Percentiles rank a stretch among this genome's conserved stretches.
These are phyloP conservation scores for Dimocarpus longan DNA, from an alignment of 345 rosid genomes.

Conservation along the genomic window DNA sequence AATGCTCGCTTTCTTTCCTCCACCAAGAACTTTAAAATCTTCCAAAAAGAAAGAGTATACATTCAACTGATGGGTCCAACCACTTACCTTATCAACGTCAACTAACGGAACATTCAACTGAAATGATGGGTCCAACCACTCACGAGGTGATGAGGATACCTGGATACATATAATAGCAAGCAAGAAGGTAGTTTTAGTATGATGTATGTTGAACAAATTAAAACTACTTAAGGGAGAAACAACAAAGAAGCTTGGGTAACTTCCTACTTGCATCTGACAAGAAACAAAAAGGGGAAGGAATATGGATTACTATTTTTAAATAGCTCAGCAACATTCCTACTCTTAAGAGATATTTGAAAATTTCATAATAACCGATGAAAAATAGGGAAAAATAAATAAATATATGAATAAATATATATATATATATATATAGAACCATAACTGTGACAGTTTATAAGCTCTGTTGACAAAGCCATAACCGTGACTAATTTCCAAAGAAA, in stretches of 20 bases:
- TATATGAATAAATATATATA: no score
- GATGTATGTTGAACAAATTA: not conserved
- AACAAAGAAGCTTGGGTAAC: not conserved
- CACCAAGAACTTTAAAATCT: no score
- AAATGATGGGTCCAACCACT: conserved; percentile 72
- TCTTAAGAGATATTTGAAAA: not conserved
- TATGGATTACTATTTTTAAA: no score
- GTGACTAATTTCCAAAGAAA: not conserved
- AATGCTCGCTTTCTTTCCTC: no score
- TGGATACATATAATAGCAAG: conserved; percentile 34
- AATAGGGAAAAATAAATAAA: not conserved
- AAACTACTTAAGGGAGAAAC: not conserved
- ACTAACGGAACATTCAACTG: conserved; percentile 87
- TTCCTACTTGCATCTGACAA: not conserved
- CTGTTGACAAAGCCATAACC: not conserved
- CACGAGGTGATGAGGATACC: conserved; percentile 53
- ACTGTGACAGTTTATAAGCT: not conserved
- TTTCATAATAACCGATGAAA: not conserved
- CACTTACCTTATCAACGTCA: conserved; percentile 88
- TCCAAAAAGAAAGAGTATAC: no score
- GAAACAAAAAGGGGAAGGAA: not conserved
- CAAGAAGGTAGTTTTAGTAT: conserved; percentile 15
- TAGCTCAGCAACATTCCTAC: not conserved
- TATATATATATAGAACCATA: not conserved
- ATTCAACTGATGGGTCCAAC: no score